phyloP scores from a whole-genome alignment of 345 rosid species.

The Raphanus sativus region DNA sequence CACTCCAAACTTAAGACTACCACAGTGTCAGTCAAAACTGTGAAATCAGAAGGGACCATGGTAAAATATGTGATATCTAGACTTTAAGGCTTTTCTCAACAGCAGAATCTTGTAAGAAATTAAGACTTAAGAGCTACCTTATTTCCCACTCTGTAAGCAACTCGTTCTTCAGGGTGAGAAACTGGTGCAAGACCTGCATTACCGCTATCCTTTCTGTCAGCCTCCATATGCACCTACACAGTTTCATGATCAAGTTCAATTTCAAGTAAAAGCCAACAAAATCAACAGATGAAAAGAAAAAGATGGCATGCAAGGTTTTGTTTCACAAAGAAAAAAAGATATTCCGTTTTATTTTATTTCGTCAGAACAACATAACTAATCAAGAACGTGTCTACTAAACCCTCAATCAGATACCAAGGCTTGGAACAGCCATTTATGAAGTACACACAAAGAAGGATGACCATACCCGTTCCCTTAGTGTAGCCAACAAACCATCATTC shows the following conservation, averaged over 20 bases:
- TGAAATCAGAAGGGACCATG: not conserved
- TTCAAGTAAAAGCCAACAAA: not conserved
- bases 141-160: slow-evolving; percentile 69
- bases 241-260: slow-evolving; percentile 8
- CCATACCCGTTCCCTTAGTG: slow-evolving; percentile 86
- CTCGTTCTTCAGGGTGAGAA: slow-evolving; percentile 58
- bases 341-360: not conserved
- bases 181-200: slow-evolving; percentile 42
- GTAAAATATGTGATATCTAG: slow-evolving; percentile 7
- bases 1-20: slow-evolving; percentile 3
- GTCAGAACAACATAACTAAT: not conserved
- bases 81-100: not conserved
- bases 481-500: slow-evolving; percentile 93
- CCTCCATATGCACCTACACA: slow-evolving; percentile 91
- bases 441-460: slow-evolving; percentile 13
- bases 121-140: slow-evolving; percentile 52
- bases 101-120: slow-evolving; percentile 1
- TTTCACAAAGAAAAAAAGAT: not conserved
- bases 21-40: not conserved
- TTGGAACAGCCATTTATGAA: slow-evolving; percentile 1
- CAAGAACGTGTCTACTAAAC: slow-evolving; percentile 19
- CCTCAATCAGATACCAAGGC: slow-evolving; percentile 2
- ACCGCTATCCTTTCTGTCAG: slow-evolving; percentile 68
- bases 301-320: not conserved
- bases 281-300: slow-evolving; percentile 2